Conservation (phyloP, 2,329 filamentous ascomycete genomes). For the Microcera coccophila region DNA sequence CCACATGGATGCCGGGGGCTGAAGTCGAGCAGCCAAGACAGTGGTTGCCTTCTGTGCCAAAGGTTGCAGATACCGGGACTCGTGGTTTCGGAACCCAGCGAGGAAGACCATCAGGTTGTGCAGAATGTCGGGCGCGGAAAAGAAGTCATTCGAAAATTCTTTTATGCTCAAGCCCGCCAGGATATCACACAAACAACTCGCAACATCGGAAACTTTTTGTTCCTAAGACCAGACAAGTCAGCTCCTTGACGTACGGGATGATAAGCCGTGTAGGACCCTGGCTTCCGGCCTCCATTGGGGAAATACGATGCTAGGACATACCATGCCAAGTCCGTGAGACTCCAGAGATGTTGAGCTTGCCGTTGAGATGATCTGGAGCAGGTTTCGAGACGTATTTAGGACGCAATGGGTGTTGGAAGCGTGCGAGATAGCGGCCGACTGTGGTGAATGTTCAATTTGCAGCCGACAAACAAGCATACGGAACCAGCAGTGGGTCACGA, state of each 20-base stretch:
- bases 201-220: slow-evolving; percentile 19
- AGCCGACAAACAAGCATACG: slow-evolving; percentile 17
- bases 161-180: slow-evolving; percentile 5
- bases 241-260: neutral
- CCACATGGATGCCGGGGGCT: neutral
- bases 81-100: slow-evolving; percentile 17
- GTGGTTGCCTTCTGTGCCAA: slow-evolving; percentile 4
- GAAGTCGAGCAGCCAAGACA: slow-evolving; percentile 5
- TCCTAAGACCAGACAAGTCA: slow-evolving; percentile 9
- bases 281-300: neutral
- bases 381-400: slow-evolving; percentile 12
- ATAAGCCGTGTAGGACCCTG: neutral
- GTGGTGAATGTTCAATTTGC: slow-evolving; percentile 1
- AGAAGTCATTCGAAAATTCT: slow-evolving; percentile 3
- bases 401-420: slow-evolving; percentile 2
- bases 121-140: slow-evolving; percentile 7
- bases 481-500: slow-evolving; percentile 19
- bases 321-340: slow-evolving; percentile 21
- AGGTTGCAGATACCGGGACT: slow-evolving; percentile 17
- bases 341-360: slow-evolving; percentile 12
- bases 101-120: slow-evolving; percentile 19
- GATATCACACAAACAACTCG: slow-evolving; percentile 19
- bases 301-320: slow-evolving; percentile 3
- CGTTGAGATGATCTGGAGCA: slow-evolving; percentile 11
- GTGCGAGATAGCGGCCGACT: neutral